phyloP scores from a whole-genome alignment of 192 early-diverging fungal species.

The Helicostylum pulchrum region DNA sequence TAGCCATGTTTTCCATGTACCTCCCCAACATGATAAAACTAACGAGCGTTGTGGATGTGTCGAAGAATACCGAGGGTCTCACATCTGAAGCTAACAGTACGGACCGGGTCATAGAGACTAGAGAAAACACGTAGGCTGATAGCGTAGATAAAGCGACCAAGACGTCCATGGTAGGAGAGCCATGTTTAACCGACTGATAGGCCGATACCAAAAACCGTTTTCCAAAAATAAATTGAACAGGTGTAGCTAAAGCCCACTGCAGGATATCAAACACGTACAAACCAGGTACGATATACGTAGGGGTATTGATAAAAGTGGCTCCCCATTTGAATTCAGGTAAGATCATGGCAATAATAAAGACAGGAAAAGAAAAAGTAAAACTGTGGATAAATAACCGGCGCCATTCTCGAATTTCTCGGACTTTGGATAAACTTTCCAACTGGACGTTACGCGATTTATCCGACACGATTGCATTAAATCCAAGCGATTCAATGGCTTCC shows the following conservation, averaged over 20 bases:
- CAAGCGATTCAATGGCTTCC: conserved; percentile 72
- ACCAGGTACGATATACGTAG: conserved; percentile 51
- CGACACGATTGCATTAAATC: conserved; percentile 35
- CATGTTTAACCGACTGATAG: conserved; percentile 76
- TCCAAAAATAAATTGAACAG: conserved; percentile 90
- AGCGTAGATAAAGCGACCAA: conserved; percentile 84
- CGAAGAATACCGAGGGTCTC: conserved; percentile 84
- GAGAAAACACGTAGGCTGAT: conserved; percentile 79
- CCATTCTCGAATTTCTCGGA: conserved; percentile 84
- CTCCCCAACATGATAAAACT: conserved; percentile 89
- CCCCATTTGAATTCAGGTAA: conserved; percentile 51
- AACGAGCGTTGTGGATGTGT: conserved; percentile 88
- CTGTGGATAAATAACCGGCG: conserved; percentile 61
- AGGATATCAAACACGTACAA: conserved; percentile 63
- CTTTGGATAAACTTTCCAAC: conserved; percentile 82
- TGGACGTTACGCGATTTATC: conserved; percentile 59
- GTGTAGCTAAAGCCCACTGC: conserved; percentile 74
- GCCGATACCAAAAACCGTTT: conserved; percentile 74
- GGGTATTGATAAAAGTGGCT: conserved; percentile 24
- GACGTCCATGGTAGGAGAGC: conserved; percentile 92
- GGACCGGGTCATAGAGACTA: conserved; percentile 67
- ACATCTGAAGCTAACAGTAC: conserved; percentile 49
- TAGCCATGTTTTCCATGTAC: conserved; percentile 93
- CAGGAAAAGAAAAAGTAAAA: conserved; percentile 74
- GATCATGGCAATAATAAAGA: conserved; percentile 77